These are phyloP conservation scores for Cupressus sempervirens DNA, from an alignment of 75 land plant genomes.

Conservation along the genomic window DNA sequence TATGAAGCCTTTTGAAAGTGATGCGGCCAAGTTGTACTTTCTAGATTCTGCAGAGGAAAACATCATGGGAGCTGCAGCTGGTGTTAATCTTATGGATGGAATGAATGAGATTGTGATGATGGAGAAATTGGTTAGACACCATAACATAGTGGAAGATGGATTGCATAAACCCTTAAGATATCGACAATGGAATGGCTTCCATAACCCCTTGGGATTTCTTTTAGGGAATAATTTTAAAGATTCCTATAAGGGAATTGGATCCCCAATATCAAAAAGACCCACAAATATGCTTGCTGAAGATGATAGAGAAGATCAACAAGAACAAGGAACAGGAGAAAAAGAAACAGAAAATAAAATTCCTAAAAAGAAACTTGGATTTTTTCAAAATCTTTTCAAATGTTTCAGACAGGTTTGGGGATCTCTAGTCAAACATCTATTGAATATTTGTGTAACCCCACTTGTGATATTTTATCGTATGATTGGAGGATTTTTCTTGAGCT, in stretches of 20 bases:
- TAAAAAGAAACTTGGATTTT: neutral
- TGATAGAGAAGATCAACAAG: neutral
- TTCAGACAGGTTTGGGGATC: neutral
- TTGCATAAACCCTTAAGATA: neutral
- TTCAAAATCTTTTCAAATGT: neutral
- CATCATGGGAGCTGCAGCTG: neutral
- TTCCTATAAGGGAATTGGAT: neutral
- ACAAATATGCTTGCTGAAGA: neutral
- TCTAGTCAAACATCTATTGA: neutral
- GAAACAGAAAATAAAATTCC: neutral
- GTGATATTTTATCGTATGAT: neutral
- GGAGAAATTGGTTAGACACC: neutral
- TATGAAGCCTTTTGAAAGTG: neutral
- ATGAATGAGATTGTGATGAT: neutral
- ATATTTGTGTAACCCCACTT: neutral
- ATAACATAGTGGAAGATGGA: neutral
- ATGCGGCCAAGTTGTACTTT: neutral
- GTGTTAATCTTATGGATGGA: neutral
- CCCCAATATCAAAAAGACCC: neutral
- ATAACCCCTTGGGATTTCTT: too few species aligned
- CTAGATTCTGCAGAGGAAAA: neutral
- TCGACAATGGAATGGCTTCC: too few species aligned
- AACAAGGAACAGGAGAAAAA: neutral
- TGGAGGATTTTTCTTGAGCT: neutral
- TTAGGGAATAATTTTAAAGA: neutral